Evolutionary conservation across 495 filamentous ascomycete genomes (phyloP).

Genomic region (Hypoxylon rickii): DNA sequence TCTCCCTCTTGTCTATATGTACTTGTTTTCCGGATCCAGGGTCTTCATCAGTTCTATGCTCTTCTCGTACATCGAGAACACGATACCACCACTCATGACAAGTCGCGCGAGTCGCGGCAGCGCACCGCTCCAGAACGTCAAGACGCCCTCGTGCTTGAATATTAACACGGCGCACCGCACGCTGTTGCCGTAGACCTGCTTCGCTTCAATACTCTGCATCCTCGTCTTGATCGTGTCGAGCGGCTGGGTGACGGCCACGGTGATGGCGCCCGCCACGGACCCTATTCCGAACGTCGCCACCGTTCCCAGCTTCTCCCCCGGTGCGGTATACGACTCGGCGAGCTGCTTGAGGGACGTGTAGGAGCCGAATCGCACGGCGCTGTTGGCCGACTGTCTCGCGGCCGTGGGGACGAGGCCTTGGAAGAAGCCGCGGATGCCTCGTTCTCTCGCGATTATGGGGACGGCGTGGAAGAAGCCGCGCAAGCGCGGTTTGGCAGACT

Average conservation of each 20-base stretch:
- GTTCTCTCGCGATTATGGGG: slow-evolving; percentile 81
- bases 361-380: slow-evolving; percentile 82
- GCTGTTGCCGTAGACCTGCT: slow-evolving; percentile 82
- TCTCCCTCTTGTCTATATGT: slow-evolving; percentile 59
- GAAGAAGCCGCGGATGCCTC: slow-evolving; percentile 90
- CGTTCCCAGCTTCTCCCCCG: slow-evolving; percentile 93
- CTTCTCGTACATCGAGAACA: slow-evolving; percentile 99
- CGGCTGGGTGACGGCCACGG: slow-evolving; percentile 89
- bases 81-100: slow-evolving; percentile 91
- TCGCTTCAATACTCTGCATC: slow-evolving; percentile 96
- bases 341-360: slow-evolving; percentile 91
- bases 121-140: slow-evolving; percentile 94
- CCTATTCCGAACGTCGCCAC: slow-evolving; percentile 89
- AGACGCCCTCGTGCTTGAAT: slow-evolving; percentile 83
- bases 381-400: slow-evolving; percentile 92
- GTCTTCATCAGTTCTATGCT: slow-evolving; percentile 85
- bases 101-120: slow-evolving; percentile 81
- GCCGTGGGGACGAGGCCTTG: slow-evolving; percentile 96
- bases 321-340: slow-evolving; percentile 88
- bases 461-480: slow-evolving; percentile 91
- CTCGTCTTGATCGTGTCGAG: slow-evolving; percentile 95
- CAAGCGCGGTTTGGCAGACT: slow-evolving; percentile 81
- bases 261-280: slow-evolving; percentile 86
- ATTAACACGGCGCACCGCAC: slow-evolving; percentile 83
- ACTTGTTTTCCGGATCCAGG: slow-evolving; percentile 81